Percentiles rank a stretch among this genome's conserved stretches.
Evolutionary conservation across 176 grass and related monocot genomes (phyloP).

Genomic region (Rhynchospora pubera): DNA sequence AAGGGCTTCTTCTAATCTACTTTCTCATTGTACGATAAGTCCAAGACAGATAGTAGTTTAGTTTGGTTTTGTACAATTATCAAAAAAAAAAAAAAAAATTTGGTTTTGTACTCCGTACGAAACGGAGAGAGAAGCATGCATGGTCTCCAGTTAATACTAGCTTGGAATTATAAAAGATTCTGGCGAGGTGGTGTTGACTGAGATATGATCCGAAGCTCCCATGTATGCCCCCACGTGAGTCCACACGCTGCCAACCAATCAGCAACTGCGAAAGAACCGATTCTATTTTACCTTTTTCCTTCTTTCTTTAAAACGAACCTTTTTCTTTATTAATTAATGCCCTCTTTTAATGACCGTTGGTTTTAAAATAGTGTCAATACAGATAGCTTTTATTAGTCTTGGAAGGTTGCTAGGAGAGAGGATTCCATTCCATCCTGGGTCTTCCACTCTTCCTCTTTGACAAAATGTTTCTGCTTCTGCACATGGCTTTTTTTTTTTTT

Average conservation of each 20-base stretch:
- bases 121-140: neutral
- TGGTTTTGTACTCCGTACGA: neutral
- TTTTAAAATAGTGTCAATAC: neutral
- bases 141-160: neutral
- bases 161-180: constrained; percentile 1
- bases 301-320: neutral
- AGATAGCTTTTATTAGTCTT: constrained; percentile 2
- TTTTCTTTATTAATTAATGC: constrained; percentile 4
- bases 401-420: constrained; percentile 3
- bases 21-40: neutral
- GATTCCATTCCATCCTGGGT: neutral
- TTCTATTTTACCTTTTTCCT: neutral
- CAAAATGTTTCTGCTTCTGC: neutral
- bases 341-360: constrained; percentile 4
- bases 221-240: neutral
- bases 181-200: constrained; percentile 19
- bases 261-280: neutral
- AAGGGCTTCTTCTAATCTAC: neutral
- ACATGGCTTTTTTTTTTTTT: constrained; percentile 12
- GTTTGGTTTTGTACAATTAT: too few relatives aligned
- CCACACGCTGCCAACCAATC: constrained; percentile 25
- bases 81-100: too few relatives aligned
- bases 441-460: constrained; percentile 22
- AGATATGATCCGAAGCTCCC: neutral
- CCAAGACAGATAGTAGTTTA: neutral